Base-by-base conservation (phyloP, 768 basidiomycete genomes). In the Boletus rex-veris region DNA sequence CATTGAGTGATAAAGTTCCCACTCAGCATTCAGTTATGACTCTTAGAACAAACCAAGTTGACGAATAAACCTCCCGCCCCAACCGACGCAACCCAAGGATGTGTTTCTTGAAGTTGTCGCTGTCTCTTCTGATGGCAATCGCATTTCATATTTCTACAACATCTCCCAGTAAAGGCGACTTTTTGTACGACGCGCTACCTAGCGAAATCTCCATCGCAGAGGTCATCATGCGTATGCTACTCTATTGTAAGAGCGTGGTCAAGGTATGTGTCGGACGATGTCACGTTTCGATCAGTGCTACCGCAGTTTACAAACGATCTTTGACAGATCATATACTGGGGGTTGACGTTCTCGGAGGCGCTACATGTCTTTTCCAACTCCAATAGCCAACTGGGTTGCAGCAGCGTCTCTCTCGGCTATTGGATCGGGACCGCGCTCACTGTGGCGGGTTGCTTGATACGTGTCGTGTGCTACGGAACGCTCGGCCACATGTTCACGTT, bases 401-500 rank as follows among this genome's bases (percentile, higher is more conserved):
- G 33, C 31, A 14, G 16, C 2, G 21, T 53, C 31, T 19, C 24
- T 21, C 35, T 24, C 18, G 43, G 21, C 12, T 53, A 40, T 28
- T 48, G 30, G 45, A 12, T 36, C 3, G 52, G 52, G 37, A n/a
- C 24, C 7, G 40, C 33, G 30, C 45, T 53, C 45, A 7, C 52
- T 10, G n/a, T 42, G 2, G 18, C 35, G 14, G 51, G 51, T 10
- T 16, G 35, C 15, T 3, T 39, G 26, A 26, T 45, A 24, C 51
- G 51, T 7, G 18, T 52, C 14, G 15, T 24, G 30, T 53, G 52
- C 18, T 53, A 53, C 39, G 19, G 28, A 4, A 47, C 31, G 21
- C 52, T 53, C 44, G 50, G 43, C 14, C 35, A 16, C 26, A 28
- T 45, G 44, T 52, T 52, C 26, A 45, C 36, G 28, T 52, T 52